Percentiles rank a stretch among this genome's conserved stretches.
These are phyloP conservation scores for Penicillium sp. DNA, from an alignment of 2,329 filamentous ascomycete species.

Conservation along the genomic window DNA sequence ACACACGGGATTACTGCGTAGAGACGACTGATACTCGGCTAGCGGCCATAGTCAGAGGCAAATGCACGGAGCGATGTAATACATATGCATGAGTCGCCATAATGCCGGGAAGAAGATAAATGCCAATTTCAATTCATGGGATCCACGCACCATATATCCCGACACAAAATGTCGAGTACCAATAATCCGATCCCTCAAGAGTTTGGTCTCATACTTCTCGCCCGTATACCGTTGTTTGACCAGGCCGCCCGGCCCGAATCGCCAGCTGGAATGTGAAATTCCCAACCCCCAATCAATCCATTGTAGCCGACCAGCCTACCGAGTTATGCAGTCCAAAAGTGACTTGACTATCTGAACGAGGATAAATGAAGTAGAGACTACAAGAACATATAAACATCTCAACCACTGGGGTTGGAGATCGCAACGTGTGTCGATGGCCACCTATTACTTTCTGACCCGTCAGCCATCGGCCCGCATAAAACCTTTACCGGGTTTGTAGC, in stretches of 20 bases:
- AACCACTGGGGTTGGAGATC: not conserved
- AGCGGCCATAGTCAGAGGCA: not conserved
- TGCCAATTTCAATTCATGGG: too few species aligned
- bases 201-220: too few species aligned
- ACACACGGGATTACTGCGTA: not conserved
- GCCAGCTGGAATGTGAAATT: not conserved
- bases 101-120: not conserved
- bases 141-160: not conserved
- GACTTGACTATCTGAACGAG: not conserved
- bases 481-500: not conserved
- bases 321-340: not conserved
- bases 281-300: not conserved
- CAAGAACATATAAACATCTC: not conserved
- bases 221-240: too few species aligned
- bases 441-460: too few species aligned
- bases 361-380: not conserved
- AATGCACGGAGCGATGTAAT: not conserved
- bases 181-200: not conserved
- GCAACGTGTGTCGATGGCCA: not conserved
- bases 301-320: not conserved
- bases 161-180: not conserved
- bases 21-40: not conserved
- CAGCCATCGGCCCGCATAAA: not conserved
- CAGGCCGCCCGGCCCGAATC: not conserved
- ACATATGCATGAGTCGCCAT: not conserved